phyloP scores from a whole-genome alignment of 441 rosid genomes.

The Jatropha podagrica region DNA sequence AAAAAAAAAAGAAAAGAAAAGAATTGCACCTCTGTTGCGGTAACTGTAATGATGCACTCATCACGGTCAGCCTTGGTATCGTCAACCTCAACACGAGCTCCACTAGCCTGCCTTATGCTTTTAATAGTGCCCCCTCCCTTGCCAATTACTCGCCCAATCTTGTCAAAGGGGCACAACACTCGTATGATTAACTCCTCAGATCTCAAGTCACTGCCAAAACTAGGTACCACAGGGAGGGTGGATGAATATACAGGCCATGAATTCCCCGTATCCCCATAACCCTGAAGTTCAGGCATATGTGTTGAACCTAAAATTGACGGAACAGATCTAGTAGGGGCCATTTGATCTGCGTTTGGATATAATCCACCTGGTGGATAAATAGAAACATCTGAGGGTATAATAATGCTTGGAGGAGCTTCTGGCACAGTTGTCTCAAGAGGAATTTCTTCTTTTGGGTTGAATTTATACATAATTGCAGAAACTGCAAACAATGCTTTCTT shows the following conservation, averaged over 20 bases:
- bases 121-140: constrained; percentile 90
- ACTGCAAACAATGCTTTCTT: constrained; percentile 81
- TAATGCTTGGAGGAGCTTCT: constrained; percentile 76
- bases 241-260: constrained; percentile 78
- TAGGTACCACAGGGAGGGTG: constrained; percentile 62
- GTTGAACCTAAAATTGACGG: constrained; percentile 64
- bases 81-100: constrained; percentile 85
- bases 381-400: constrained; percentile 86
- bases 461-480: constrained; percentile 91
- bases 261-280: constrained; percentile 63
- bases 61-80: constrained; percentile 66
- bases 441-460: constrained; percentile 80
- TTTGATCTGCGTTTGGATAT: constrained; percentile 62
- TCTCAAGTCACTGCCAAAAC: constrained; percentile 50
- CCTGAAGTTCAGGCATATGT: constrained; percentile 64
- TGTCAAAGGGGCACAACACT: constrained; percentile 73
- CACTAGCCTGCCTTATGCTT: constrained; percentile 86
- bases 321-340: constrained; percentile 58
- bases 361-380: constrained; percentile 70
- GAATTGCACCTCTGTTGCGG: constrained; percentile 59
- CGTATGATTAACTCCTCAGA: constrained; percentile 67
- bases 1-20: background rate
- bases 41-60: constrained; percentile 68
- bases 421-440: constrained; percentile 74
- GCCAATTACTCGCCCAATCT: constrained; percentile 97